Percentiles rank a stretch among this genome's conserved stretches.
These are phyloP conservation scores for Aleurites moluccanus DNA, from an alignment of 441 rosid species.

Conservation along the genomic window DNA sequence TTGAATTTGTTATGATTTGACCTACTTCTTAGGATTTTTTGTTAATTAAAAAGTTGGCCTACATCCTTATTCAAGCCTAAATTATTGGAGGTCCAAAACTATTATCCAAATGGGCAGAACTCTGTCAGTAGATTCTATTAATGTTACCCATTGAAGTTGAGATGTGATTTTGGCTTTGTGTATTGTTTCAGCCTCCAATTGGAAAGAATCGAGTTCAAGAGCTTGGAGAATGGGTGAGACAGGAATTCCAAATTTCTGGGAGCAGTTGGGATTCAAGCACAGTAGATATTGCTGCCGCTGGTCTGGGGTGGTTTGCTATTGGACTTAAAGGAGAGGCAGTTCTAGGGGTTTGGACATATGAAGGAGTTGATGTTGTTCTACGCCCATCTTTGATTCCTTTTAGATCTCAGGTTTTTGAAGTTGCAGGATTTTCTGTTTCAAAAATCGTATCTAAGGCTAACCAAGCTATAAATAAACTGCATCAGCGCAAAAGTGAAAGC, in stretches of 20 bases:
- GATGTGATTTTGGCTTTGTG: constrained; percentile 10
- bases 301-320: constrained; percentile 88
- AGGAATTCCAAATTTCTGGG: constrained; percentile 59
- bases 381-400: constrained; percentile 70
- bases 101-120: neutral
- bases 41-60: neutral
- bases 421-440: constrained; percentile 81
- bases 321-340: constrained; percentile 83
- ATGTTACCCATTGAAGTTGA: neutral
- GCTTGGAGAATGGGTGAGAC: constrained; percentile 81
- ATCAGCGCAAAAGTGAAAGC: constrained; percentile 33
- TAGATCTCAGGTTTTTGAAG: constrained; percentile 69
- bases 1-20: too few species aligned
- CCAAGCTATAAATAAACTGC: constrained; percentile 50
- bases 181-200: constrained; percentile 73
- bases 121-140: neutral
- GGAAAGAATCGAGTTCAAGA: constrained; percentile 67
- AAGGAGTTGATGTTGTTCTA: constrained; percentile 65
- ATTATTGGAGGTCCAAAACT: neutral
- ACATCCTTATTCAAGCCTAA: neutral
- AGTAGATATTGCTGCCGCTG: constrained; percentile 79
- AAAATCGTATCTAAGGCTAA: constrained; percentile 85
- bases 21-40: too few species aligned
- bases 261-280: constrained; percentile 80
- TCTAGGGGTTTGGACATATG: constrained; percentile 79